Conservation (phyloP, 2,329 filamentous ascomycete species). For the Aureobasidium sp. region DNA sequence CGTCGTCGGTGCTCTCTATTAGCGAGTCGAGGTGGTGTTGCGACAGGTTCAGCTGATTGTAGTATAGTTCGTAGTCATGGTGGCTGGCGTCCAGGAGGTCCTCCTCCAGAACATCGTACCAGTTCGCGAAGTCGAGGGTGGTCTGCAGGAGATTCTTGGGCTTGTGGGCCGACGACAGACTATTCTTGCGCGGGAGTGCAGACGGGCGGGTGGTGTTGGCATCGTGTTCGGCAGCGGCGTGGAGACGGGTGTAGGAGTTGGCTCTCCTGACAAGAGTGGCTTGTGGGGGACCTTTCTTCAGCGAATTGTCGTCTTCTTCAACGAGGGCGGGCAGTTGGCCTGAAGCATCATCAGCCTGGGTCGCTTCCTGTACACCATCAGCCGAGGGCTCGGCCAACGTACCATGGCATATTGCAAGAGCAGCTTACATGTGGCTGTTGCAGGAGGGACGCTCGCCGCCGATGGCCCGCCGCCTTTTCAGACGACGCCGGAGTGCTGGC, state of each 20-base stretch:
- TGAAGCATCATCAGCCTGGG: slow-evolving; percentile 44
- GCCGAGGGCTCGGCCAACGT: slow-evolving; percentile 24
- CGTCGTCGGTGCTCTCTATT: slow-evolving; percentile 65
- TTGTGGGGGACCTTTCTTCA: slow-evolving; percentile 52
- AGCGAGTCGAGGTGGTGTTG: slow-evolving; percentile 75
- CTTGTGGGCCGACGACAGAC: slow-evolving; percentile 14
- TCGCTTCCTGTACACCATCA: slow-evolving; percentile 44
- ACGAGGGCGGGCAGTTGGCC: slow-evolving; percentile 50
- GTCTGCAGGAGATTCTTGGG: slow-evolving; percentile 40
- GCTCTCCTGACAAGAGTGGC: slow-evolving; percentile 57
- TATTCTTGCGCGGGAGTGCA: slow-evolving; percentile 31
- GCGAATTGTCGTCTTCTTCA: slow-evolving; percentile 45
- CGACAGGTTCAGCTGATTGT: slow-evolving; percentile 71
- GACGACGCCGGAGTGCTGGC: slow-evolving; percentile 43
- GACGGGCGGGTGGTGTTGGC: background rate
- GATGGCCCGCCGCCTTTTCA: slow-evolving; percentile 45
- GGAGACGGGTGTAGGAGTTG: slow-evolving; percentile 72
- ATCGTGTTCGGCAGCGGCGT: slow-evolving; percentile 37
- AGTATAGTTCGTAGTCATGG: slow-evolving; percentile 72
- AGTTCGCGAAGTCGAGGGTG: slow-evolving; percentile 50
- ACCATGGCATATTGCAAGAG: slow-evolving; percentile 21
- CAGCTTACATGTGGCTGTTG: slow-evolving; percentile 41
- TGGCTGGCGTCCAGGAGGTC: slow-evolving; percentile 74
- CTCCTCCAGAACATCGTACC: slow-evolving; percentile 52
- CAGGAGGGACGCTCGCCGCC: slow-evolving; percentile 60